Evolutionary conservation across 441 rosid species (phyloP), one percentile per base, ranked within the genome.

Genomic region (Rhodomyrtus psidioides): DNA sequence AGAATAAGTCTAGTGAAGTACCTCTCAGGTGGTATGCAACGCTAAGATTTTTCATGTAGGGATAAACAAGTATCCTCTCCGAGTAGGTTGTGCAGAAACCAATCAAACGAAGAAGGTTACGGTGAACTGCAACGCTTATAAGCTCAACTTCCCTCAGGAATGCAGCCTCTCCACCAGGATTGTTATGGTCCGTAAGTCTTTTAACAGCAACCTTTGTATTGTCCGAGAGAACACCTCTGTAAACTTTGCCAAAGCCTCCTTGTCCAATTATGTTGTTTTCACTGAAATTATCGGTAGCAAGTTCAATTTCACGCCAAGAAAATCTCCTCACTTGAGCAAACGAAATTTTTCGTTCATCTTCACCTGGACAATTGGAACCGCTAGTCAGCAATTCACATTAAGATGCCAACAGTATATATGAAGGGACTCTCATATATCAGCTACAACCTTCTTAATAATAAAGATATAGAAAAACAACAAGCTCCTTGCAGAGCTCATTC

Each of bases 211-310:
- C 91, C 82, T 91, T 89, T 24, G 92, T 91, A 83, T 81, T 84
- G 89, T 93, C 94, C 17, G 85, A 59, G 83, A 93, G 94, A 62
- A 91, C 87, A 49, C 95, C 94, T 91, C 87, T 90, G 85, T 93
- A 93, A 34, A 93, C 95, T 87, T 92, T 93, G 49, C 95, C 95
- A 84, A 91, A 93, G 21, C 95, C 95, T 84, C 95, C 95, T 58
- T 91, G 94, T 56, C 95, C 95, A 42, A 93, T 91, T 65, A 92
- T 44, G 85, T 89, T 92, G 88, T 55, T 88, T n/a, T 93, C 94
- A 76, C 92, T 91, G 89, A 93, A 93, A 85, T 91, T 90, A 88
- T 92, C 91, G 1, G 95, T 91, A 53, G 95, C 94, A 30, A 91
- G 82, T 83, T 93, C 92, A 76, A 93, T 84, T 86, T 91, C 91